These are phyloP conservation scores for Ganoderma multipileum DNA, from an alignment of 1,284 basidiomycete genomes.

Conservation along the genomic window DNA sequence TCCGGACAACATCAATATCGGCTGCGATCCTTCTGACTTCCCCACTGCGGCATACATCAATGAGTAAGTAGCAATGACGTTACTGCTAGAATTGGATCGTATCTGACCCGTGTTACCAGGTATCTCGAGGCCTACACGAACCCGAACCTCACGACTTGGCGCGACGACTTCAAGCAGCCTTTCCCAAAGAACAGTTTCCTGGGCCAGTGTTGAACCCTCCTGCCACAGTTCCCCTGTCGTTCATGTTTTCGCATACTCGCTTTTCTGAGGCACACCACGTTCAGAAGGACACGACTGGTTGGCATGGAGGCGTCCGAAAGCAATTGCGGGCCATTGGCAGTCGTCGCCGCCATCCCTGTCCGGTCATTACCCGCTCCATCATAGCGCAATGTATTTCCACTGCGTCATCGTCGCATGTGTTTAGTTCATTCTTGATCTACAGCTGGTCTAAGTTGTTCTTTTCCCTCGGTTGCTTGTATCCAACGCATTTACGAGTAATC, in stretches of 20 bases:
- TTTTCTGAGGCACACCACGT: neutral
- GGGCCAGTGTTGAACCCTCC: conserved; percentile 52
- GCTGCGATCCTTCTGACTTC: conserved; percentile 82
- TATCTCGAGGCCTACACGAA: conserved; percentile 50
- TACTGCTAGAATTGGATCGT: neutral
- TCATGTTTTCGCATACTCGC: neutral
- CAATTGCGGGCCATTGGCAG: conserved; percentile 5
- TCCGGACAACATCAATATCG: conserved; percentile 70
- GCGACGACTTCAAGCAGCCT: conserved; percentile 62
- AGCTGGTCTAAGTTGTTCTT: conserved; percentile 4
- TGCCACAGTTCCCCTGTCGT: neutral
- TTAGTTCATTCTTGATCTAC: conserved; percentile 5
- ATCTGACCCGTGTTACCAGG: conserved; percentile 24
- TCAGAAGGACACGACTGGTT: neutral
- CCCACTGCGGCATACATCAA: conserved; percentile 82
- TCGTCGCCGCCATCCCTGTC: conserved; percentile 8
- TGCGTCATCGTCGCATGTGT: conserved; percentile 1
- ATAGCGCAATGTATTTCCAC: conserved; percentile 10
- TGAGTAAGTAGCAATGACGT: conserved; percentile 50
- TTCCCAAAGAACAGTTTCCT: conserved; percentile 68
- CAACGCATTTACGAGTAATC: neutral
- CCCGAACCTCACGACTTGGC: conserved; percentile 49
- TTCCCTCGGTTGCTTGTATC: conserved; percentile 10
- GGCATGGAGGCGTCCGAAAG: conserved; percentile 6
- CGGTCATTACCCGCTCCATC: conserved; percentile 11